These are phyloP conservation scores for Blepharisma stoltei DNA, from an alignment of 73 alveolate genomes.

Conservation along the genomic window DNA sequence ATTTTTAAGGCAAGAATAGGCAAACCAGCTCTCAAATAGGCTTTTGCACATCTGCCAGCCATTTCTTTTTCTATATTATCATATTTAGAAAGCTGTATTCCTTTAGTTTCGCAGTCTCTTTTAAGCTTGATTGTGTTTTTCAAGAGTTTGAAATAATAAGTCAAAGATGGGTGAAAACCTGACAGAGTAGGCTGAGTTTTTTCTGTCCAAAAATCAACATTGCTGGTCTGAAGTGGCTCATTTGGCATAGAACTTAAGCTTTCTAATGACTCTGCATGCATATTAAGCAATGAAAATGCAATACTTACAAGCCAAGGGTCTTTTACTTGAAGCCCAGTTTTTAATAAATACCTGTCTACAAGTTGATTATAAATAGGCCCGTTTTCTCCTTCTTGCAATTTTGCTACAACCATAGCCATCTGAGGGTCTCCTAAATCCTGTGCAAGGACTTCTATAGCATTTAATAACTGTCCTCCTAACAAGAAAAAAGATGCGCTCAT, in stretches of 20 bases:
- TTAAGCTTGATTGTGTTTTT: not conserved
- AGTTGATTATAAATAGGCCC: not conserved
- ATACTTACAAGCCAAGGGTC: conserved; percentile 31
- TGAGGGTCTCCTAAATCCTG: not conserved
- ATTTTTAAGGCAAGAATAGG: conserved; percentile 5
- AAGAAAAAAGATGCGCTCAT: conserved; percentile 29
- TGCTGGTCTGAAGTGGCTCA: not conserved
- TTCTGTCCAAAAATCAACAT: not conserved
- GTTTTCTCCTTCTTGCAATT: conserved; percentile 26
- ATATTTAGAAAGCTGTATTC: not conserved
- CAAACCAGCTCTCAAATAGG: not conserved
- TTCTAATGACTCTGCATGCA: not conserved
- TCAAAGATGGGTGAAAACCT: conserved; percentile 22
- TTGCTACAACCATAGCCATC: conserved; percentile 17
- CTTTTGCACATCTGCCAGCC: conserved; percentile 8
- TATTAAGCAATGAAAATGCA: not conserved
- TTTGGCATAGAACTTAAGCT: not conserved
- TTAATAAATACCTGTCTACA: conserved; percentile 6
- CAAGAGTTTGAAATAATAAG: not conserved
- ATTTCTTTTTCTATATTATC: not conserved
- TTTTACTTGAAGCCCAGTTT: conserved; percentile 8
- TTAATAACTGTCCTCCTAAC: not conserved
- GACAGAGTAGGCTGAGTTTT: not conserved
- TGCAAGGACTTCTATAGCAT: conserved; percentile 27
- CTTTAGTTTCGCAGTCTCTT: conserved; percentile 3